Percentiles rank a stretch among this genome's conserved stretches.
phyloP scores from a whole-genome alignment of 768 basidiomycete genomes.

The Collybia sordida region DNA sequence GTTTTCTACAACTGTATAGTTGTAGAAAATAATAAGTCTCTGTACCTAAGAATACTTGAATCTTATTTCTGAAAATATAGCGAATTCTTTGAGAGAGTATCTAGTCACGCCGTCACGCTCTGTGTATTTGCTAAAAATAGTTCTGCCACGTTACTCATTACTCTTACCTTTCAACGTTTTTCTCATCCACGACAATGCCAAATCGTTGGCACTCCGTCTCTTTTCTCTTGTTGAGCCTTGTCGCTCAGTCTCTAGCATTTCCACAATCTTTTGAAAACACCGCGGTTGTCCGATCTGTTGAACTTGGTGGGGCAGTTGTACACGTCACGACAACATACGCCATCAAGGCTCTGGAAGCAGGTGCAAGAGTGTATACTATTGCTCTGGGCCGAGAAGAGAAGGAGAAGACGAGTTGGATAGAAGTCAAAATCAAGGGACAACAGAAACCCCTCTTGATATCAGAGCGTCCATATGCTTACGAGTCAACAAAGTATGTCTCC shows the following conservation, averaged over 20 bases:
- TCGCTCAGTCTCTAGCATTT: slow-evolving; percentile 35
- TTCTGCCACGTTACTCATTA: slow-evolving; percentile 26
- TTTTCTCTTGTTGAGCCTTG: slow-evolving; percentile 43
- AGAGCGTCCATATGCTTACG: slow-evolving; percentile 39
- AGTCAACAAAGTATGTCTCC: slow-evolving; percentile 48
- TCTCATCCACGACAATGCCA: slow-evolving; percentile 32
- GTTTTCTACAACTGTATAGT: too few species aligned
- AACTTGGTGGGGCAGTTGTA: slow-evolving; percentile 86
- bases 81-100: too few species aligned
- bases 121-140: slow-evolving; percentile 18
- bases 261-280: slow-evolving; percentile 79
- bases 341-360: slow-evolving; percentile 67
- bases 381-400: slow-evolving; percentile 64
- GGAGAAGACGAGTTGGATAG: slow-evolving; percentile 71
- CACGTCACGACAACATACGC: slow-evolving; percentile 89
- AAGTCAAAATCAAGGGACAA: slow-evolving; percentile 79
- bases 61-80: too few species aligned
- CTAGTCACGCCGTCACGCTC: too few species aligned
- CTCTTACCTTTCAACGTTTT: slow-evolving; percentile 8
- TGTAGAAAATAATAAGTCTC: too few species aligned
- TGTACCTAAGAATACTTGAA: too few species aligned
- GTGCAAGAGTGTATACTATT: slow-evolving; percentile 64
- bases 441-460: slow-evolving; percentile 47
- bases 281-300: slow-evolving; percentile 83
- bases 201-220: slow-evolving; percentile 47